Evolutionary conservation across 257 asterid species (phyloP).

Genomic region (Nicotiana undulata): DNA sequence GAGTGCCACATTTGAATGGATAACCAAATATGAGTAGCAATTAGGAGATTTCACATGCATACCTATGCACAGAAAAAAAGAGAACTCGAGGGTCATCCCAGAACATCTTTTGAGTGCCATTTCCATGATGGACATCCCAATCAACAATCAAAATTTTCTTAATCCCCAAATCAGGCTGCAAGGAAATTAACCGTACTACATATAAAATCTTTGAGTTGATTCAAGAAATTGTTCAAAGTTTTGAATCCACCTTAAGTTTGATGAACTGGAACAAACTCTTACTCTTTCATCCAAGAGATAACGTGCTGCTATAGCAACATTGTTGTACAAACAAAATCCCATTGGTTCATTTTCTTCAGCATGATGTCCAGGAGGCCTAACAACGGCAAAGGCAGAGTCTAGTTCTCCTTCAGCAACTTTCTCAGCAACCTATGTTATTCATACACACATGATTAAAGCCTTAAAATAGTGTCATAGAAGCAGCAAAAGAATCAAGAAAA

Average conservation of each 20-base stretch:
- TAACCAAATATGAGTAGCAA: not conserved
- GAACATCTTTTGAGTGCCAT: slow-evolving; percentile 92
- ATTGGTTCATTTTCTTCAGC: slow-evolving; percentile 79
- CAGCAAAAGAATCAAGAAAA: not conserved
- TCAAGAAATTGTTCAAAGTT: not conserved
- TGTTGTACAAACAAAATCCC: slow-evolving; percentile 95
- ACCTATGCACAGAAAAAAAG: slow-evolving; percentile 99
- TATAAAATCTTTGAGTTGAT: not conserved
- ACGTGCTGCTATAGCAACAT: slow-evolving; percentile 82
- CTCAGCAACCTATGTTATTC: slow-evolving; percentile 55
- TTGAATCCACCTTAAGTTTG: slow-evolving; percentile 6
- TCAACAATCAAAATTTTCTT: slow-evolving; percentile 80
- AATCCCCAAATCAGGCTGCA: slow-evolving; percentile 73
- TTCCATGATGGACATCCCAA: slow-evolving; percentile 99
- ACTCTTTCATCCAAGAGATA: slow-evolving; percentile 72
- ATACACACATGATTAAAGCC: not conserved
- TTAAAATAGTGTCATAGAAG: not conserved
- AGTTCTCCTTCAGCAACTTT: slow-evolving; percentile 82
- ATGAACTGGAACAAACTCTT: slow-evolving; percentile 26
- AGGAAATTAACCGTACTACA: not conserved
- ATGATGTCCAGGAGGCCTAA: slow-evolving; percentile 99
- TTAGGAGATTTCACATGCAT: not conserved
- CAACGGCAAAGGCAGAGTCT: slow-evolving; percentile 82
- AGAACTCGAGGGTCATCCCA: slow-evolving; percentile 84
- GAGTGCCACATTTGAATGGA: not conserved